A percentile compares a stretch with the other conserved stretches of the same genome.
Evolutionary conservation across 768 basidiomycete genomes (phyloP).

Genomic region (Podaxis pistillaris): DNA sequence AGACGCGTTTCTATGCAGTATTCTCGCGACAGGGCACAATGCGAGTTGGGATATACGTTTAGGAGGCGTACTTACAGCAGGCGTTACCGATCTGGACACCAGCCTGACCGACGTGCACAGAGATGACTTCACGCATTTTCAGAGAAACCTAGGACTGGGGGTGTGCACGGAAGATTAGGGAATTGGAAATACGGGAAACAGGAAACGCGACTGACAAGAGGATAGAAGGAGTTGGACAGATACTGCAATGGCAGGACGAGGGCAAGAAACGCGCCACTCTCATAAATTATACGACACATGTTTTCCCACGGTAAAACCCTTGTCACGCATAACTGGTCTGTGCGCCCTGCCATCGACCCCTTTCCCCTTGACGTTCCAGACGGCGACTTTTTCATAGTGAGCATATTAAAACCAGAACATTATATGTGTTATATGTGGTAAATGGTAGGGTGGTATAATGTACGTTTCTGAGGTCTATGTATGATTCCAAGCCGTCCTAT

Average conservation of each 20-base stretch:
- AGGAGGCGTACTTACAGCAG: slow-evolving; percentile 74
- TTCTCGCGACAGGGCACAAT: slow-evolving; percentile 19
- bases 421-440: background rate
- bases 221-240: slow-evolving; percentile 22
- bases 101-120: slow-evolving; percentile 98
- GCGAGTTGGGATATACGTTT: slow-evolving; percentile 8
- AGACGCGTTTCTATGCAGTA: slow-evolving; percentile 31
- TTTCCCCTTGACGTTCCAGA: background rate
- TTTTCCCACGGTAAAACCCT: slow-evolving; percentile 39
- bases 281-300: slow-evolving; percentile 37
- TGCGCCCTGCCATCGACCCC: slow-evolving; percentile 27
- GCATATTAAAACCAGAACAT: background rate
- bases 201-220: slow-evolving; percentile 31
- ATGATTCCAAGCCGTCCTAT: background rate
- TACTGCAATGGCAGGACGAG: slow-evolving; percentile 45
- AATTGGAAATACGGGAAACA: slow-evolving; percentile 18
- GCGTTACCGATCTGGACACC: slow-evolving; percentile 98
- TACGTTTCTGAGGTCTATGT: background rate
- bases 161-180: slow-evolving; percentile 21
- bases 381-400: slow-evolving; percentile 1
- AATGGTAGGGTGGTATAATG: background rate
- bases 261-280: slow-evolving; percentile 39
- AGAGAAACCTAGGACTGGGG: slow-evolving; percentile 21
- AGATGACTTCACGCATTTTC: slow-evolving; percentile 94
- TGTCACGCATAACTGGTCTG: slow-evolving; percentile 39